phyloP scores from a whole-genome alignment of 164 flowering plant species.

The Vitis labrusca region DNA sequence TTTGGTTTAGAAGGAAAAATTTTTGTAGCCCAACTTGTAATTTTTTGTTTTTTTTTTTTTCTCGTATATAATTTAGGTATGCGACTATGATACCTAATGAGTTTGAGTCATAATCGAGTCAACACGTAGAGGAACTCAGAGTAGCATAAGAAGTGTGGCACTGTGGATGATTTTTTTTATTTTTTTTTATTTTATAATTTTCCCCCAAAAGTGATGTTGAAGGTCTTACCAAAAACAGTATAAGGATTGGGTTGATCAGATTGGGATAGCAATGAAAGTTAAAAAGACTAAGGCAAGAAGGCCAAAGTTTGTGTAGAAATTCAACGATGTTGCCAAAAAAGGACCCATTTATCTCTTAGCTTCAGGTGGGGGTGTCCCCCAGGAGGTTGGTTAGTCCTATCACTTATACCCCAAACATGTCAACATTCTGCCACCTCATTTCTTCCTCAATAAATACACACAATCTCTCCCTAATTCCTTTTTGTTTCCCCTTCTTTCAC shows the following conservation, averaged over 20 bases:
- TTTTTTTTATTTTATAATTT: no score
- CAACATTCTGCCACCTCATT: background rate
- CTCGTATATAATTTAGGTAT: no score
- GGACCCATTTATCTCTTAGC: conserved; percentile 9
- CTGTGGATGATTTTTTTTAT: no score
- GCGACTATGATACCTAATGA: no score
- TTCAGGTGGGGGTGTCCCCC: conserved; percentile 22
- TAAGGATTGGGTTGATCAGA: conserved; percentile 15
- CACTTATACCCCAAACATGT: conserved; percentile 10
- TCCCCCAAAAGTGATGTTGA: background rate
- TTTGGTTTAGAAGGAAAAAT: no score
- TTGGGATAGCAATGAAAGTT: background rate
- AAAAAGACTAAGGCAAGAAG: conserved; percentile 1
- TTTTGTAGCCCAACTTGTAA: no score
- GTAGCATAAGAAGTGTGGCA: no score
- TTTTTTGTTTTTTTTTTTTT: no score
- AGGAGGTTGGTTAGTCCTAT: conserved; percentile 21
- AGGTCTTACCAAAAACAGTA: conserved; percentile 10
- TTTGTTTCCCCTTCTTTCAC: no score
- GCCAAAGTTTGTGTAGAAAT: background rate
- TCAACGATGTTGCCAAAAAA: conserved; percentile 1
- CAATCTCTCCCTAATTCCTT: background rate
- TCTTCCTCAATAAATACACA: background rate
- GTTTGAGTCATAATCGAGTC: no score
- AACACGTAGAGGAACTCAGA: no score